Percentiles rank a stretch among this genome's conserved stretches.
Conservation (phyloP, 306 rosid genomes). For the Gynostemma pentaphyllum region DNA sequence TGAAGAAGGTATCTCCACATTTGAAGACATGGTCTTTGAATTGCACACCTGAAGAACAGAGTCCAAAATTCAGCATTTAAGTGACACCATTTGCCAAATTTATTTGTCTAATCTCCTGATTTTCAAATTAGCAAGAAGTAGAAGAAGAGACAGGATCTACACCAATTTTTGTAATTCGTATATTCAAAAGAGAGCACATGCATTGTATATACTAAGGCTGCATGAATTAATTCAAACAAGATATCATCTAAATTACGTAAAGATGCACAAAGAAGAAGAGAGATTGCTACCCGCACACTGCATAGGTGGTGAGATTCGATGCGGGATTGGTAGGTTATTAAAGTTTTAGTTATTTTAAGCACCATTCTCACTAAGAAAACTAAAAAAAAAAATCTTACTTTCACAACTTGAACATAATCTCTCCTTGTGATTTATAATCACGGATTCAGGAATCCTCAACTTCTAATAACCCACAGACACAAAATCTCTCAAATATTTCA, state of each 20-base stretch:
- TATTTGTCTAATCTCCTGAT: background rate
- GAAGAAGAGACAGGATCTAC: background rate
- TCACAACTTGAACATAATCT: background rate
- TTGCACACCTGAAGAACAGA: constrained; percentile 19
- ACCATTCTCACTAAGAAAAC: background rate
- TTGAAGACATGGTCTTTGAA: constrained; percentile 36
- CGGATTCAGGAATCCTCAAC: background rate
- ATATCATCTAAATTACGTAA: background rate
- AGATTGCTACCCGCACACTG: background rate
- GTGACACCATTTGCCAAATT: background rate
- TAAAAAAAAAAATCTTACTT: background rate
- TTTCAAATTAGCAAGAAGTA: background rate
- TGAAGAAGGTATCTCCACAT: constrained; percentile 37
- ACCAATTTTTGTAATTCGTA: background rate
- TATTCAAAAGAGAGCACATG: background rate
- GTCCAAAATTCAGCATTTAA: constrained; percentile 14
- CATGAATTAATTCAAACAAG: background rate
- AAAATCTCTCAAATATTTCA: background rate
- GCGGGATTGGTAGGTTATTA: background rate
- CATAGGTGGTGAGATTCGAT: background rate
- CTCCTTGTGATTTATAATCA: background rate
- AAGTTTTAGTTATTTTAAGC: background rate
- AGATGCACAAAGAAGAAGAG: background rate
- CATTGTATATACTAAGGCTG: background rate
- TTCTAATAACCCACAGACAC: background rate